Evolutionary conservation across 768 basidiomycete species (phyloP).

Genomic region (Suillus subluteus): DNA sequence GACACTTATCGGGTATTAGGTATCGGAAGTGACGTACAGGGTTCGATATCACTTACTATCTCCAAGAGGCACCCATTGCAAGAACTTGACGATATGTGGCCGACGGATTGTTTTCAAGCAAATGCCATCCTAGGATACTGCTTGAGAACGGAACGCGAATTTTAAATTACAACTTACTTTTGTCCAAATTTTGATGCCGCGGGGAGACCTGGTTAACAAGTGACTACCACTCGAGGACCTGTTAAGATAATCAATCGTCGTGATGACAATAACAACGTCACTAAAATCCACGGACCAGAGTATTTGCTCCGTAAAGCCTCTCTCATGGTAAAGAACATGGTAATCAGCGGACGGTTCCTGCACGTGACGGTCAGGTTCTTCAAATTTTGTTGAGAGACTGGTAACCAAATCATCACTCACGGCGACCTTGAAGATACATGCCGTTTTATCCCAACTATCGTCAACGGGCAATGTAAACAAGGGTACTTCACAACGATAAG

Average conservation of each 20-base stretch:
- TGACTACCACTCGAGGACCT: slow-evolving; percentile 52
- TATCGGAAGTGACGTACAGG: slow-evolving; percentile 14
- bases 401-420: slow-evolving; percentile 32
- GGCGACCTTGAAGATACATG: slow-evolving; percentile 51
- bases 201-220: slow-evolving; percentile 51
- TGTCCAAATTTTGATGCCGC: slow-evolving; percentile 56
- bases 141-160: background rate
- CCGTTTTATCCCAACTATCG: slow-evolving; percentile 52
- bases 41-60: slow-evolving; percentile 38
- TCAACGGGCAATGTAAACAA: slow-evolving; percentile 13
- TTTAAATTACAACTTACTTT: slow-evolving; percentile 29
- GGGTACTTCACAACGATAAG: slow-evolving; percentile 6
- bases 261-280: slow-evolving; percentile 1
- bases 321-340: slow-evolving; percentile 52
- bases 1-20: slow-evolving; percentile 38
- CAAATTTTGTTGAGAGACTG: too few species aligned
- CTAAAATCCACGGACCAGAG: slow-evolving; percentile 41
- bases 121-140: slow-evolving; percentile 45
- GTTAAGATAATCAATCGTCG: slow-evolving; percentile 12
- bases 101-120: slow-evolving; percentile 55
- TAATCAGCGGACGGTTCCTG: slow-evolving; percentile 49
- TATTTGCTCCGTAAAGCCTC: slow-evolving; percentile 58
- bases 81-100: slow-evolving; percentile 46
- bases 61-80: slow-evolving; percentile 54
- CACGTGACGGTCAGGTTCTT: slow-evolving; percentile 18